Evolutionary conservation across 2,329 filamentous ascomycete species (phyloP), one percentile per base, ranked within the genome.

Genomic region (Ophiostoma novo-ulmi): DNA sequence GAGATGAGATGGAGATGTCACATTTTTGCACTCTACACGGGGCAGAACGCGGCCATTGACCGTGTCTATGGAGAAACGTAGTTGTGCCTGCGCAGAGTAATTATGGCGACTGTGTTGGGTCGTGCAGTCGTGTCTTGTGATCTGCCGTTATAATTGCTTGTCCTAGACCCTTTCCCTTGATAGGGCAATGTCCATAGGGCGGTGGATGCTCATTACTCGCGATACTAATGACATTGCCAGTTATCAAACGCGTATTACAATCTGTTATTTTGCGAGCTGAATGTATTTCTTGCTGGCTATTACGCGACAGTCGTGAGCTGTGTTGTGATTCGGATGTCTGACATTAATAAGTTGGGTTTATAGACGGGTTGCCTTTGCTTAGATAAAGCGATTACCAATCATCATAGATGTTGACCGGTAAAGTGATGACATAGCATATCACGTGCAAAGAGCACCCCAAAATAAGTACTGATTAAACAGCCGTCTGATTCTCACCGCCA

Each of bases 401-500:
- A 48, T 7, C 44, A 20, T 48, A 20, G 44, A 48, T 20, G 14
- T 48, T 20, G 44, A 48, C 44, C 17, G 44, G 20, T 48, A 22
- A 39, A 0, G 22, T 17, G n/a, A 17, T 58, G 52, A 58, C 22
- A 58, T 11, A 58, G 7, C n/a, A 58, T 13, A 13, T 58, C 52
- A 58, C 52, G 52, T 58, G 52, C 44, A 44, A 3, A 48, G 17
- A 17, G n/a, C 8, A 17, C 13, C 6, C 44, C 17, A 5, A 5
- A 10, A 58, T 58, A 22, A 58, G 52, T 58, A 61, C 58, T 61
- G 26, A 35, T 61, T 35, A 26, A 5, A 48, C 44, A 48, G 44
- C 44, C 44, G 44, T 48, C 48, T 55, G 20, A 35, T 61, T 35
- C 26, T 61, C 58, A 61, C 58, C 58, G 58, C 55, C 55, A 61